phyloP scores from a whole-genome alignment of 1,139 yeast genomes.

The Pichia inconspicua region DNA sequence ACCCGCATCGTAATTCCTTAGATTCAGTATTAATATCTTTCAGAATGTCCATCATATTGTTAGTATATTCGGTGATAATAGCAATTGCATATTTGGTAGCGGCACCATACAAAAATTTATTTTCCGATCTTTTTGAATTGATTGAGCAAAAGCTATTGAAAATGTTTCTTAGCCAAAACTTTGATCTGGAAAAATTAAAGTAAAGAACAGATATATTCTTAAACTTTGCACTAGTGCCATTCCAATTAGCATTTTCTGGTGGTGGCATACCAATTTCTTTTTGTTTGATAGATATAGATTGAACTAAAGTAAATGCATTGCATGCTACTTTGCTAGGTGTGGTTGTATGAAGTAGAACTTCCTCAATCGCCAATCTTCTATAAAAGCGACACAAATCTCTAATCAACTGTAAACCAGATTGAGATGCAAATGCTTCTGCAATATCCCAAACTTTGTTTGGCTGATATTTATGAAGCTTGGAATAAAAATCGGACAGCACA shows the following conservation, averaged over 20 bases:
- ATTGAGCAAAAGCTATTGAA: slow-evolving; percentile 37
- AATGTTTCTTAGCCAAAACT: slow-evolving; percentile 39
- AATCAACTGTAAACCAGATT: slow-evolving; percentile 31
- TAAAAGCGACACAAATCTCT: slow-evolving; percentile 38
- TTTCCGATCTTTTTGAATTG: slow-evolving; percentile 35
- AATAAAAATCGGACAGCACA: slow-evolving; percentile 41
- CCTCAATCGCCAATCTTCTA: slow-evolving; percentile 49
- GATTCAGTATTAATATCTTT: slow-evolving; percentile 15
- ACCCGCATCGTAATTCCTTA: slow-evolving; percentile 25
- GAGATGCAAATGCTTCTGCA: slow-evolving; percentile 37
- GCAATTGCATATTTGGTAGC: slow-evolving; percentile 36
- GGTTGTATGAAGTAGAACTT: slow-evolving; percentile 38
- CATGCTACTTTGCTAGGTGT: slow-evolving; percentile 43
- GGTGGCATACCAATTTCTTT: slow-evolving; percentile 32
- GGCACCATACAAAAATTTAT: slow-evolving; percentile 22
- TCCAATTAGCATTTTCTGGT: slow-evolving; percentile 28
- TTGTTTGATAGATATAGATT: slow-evolving; percentile 29
- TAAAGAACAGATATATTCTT: slow-evolving; percentile 57
- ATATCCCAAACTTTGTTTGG: slow-evolving; percentile 43
- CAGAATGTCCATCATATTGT: slow-evolving; percentile 17
- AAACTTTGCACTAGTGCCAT: slow-evolving; percentile 44
- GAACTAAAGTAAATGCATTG: slow-evolving; percentile 17
- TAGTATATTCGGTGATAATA: slow-evolving; percentile 34
- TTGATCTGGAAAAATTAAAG: slow-evolving; percentile 42
- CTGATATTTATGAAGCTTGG: slow-evolving; percentile 42